phyloP scores from a whole-genome alignment of 441 rosid species.

The Erysimum cheiri region DNA sequence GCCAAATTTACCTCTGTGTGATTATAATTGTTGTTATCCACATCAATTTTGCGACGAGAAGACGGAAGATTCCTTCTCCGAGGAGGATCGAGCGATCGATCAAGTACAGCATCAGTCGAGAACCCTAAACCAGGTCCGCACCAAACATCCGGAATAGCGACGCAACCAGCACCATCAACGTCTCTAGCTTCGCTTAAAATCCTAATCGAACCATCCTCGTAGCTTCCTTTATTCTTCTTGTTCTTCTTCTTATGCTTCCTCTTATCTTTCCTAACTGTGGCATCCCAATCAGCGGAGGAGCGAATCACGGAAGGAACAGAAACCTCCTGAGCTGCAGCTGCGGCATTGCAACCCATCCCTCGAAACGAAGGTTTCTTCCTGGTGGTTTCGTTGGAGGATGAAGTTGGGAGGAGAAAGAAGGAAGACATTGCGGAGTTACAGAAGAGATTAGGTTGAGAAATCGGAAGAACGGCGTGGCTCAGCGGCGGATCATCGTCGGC shows the following conservation, averaged over 20 bases:
- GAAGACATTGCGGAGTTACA: slow-evolving; percentile 52
- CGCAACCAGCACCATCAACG: slow-evolving; percentile 50
- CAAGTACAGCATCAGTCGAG: slow-evolving; percentile 57
- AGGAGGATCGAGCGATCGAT: slow-evolving; percentile 35
- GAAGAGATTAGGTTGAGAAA: slow-evolving; percentile 39
- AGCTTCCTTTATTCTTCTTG: slow-evolving; percentile 47
- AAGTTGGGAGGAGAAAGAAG: slow-evolving; percentile 49
- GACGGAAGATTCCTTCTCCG: slow-evolving; percentile 54
- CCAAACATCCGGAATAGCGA: slow-evolving; percentile 49
- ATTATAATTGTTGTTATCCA: slow-evolving; percentile 47
- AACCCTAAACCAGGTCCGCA: slow-evolving; percentile 89
- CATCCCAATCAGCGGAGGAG: slow-evolving; percentile 77
- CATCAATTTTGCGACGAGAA: slow-evolving; percentile 67
- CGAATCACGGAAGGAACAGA: slow-evolving; percentile 81
- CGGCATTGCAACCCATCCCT: slow-evolving; percentile 76
- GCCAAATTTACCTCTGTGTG: slow-evolving; percentile 47
- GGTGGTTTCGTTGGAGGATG: slow-evolving; percentile 48
- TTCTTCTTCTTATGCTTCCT: slow-evolving; percentile 48
- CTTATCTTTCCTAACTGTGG: slow-evolving; percentile 55
- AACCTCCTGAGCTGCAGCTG: slow-evolving; percentile 69
- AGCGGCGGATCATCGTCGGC: slow-evolving; percentile 44
- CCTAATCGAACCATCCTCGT: slow-evolving; percentile 35
- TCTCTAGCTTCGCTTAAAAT: slow-evolving; percentile 34
- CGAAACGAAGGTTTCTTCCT: slow-evolving; percentile 73
- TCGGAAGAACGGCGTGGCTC: slow-evolving; percentile 37